A percentile compares a stretch with the other conserved stretches of the same genome.
These are phyloP conservation scores for Aspergillus taichungensis DNA, from an alignment of 495 filamentous ascomycete species.

Conservation along the genomic window DNA sequence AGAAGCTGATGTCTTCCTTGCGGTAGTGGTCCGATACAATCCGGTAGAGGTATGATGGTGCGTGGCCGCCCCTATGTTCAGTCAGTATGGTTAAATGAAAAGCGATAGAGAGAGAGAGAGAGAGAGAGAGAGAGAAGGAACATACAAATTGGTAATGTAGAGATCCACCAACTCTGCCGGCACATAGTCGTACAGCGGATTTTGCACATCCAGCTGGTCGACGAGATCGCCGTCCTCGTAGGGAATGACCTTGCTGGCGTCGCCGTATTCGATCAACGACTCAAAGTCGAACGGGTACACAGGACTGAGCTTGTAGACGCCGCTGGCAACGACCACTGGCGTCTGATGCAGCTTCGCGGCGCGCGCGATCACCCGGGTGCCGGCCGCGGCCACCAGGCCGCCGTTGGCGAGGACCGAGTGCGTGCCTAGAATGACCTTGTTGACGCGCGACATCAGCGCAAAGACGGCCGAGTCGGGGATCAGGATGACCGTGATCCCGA, in stretches of 20 bases:
- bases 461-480: conserved; percentile 79
- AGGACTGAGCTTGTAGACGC: conserved; percentile 85
- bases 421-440: conserved; percentile 85
- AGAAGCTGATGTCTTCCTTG: conserved; percentile 65
- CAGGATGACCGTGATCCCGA: conserved; percentile 71
- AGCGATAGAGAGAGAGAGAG: background rate
- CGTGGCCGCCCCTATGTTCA: conserved; percentile 61
- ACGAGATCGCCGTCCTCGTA: conserved; percentile 70
- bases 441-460: conserved; percentile 85
- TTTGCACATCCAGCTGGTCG: conserved; percentile 67
- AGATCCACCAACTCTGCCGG: conserved; percentile 73
- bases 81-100: conserved; percentile 4
- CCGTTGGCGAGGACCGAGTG: conserved; percentile 82
- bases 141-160: conserved; percentile 90
- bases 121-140: conserved; percentile 8
- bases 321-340: conserved; percentile 75
- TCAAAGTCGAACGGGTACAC: conserved; percentile 75
- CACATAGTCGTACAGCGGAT: conserved; percentile 76
- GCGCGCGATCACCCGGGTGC: conserved; percentile 66
- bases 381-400: conserved; percentile 69
- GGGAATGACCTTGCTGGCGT: conserved; percentile 60
- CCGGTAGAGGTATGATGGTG: conserved; percentile 69
- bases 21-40: conserved; percentile 83
- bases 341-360: conserved; percentile 72
- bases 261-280: conserved; percentile 70